Percentiles rank a stretch among this genome's conserved stretches.
Conservation (phyloP, 2,329 filamentous ascomycete genomes). For the Colletotrichum lentis region DNA sequence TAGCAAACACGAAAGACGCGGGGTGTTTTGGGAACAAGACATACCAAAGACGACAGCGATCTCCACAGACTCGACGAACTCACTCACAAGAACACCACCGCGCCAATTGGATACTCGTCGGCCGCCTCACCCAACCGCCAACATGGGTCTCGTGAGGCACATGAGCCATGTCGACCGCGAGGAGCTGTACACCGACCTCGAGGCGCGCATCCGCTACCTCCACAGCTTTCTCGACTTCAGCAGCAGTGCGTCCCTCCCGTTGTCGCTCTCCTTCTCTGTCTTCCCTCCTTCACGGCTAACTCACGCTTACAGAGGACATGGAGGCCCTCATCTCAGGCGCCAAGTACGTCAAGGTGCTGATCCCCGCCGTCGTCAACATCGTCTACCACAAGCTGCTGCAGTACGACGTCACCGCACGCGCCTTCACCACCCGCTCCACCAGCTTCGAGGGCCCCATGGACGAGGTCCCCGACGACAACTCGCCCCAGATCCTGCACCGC, state of each 20-base stretch:
- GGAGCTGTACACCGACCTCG: constrained; percentile 75
- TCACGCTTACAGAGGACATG: constrained; percentile 67
- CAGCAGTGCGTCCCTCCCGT: constrained; percentile 60
- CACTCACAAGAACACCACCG: too few relatives aligned
- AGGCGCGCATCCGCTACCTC: constrained; percentile 74
- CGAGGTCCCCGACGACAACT: constrained; percentile 69
- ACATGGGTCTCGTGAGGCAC: constrained; percentile 31
- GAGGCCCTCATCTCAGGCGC: constrained; percentile 73
- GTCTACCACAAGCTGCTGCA: constrained; percentile 83
- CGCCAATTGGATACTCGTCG: too few relatives aligned
- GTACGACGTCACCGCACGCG: constrained; percentile 83
- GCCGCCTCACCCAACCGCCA: neutral
- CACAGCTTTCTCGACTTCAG: constrained; percentile 81
- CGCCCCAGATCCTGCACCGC: constrained; percentile 77
- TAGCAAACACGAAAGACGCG: neutral
- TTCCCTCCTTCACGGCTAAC: neutral
- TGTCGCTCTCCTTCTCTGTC: constrained; percentile 7
- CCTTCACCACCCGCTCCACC: constrained; percentile 71
- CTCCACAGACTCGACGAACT: too few relatives aligned
- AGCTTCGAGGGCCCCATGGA: constrained; percentile 74
- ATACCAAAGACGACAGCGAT: too few relatives aligned
- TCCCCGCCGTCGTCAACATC: constrained; percentile 83
- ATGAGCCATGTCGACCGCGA: constrained; percentile 73
- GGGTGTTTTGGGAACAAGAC: neutral
- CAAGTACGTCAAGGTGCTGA: constrained; percentile 83